Base-by-base conservation (phyloP, 805 yeast species). In the Cyberlindnera galapagoensis region DNA sequence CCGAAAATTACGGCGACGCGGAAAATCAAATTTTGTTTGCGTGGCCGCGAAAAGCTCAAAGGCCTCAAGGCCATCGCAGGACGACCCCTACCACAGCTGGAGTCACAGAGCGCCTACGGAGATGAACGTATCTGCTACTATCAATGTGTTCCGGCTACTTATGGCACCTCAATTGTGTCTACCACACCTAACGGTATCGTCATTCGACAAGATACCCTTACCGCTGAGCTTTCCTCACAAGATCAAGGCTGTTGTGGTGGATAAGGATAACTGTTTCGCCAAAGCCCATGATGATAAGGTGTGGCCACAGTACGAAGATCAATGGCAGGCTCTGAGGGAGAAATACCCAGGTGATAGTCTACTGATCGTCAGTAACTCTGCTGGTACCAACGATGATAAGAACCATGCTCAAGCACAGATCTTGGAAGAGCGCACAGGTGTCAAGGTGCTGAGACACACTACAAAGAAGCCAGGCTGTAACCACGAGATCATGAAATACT, bases 191-290 rank as follows among this genome's bases (percentile, higher is more conserved):
- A 59, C 68, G 0, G 64, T 74, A 10, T 51, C 69, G 12, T 72
- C 76, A 1, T 80, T 81, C 44, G 77, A 74, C 44, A 69, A 72
- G 31, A 52, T 82, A 4, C 70, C 78, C 0, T 52, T 80, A 4
- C 84, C 92, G 0, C 42, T 71, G 16, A 33, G 19, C 28, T 59
- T 59, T 16, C 65, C 31, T 5, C 35, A 58, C 29, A 46, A 46
- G 5, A 80, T 84, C 36, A 79, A 74, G 48, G 94, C 87, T 0
- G 69, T 88, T 2, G 90, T 92, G 0, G 63, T 92, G 17, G 98
- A 92, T 52, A 92, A 92, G 54, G 98, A 92, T 59, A 92, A 92
- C 56, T 90, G 97, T 51, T 83, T 92, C 54, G 94, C 98, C 5
- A 69, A 72, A 37, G 88, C 88, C 21, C 82, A 84, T 34, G 82